These are phyloP conservation scores for Fragosphaeria purpurea DNA, from an alignment of 2,329 filamentous ascomycete genomes.

Conservation along the genomic window DNA sequence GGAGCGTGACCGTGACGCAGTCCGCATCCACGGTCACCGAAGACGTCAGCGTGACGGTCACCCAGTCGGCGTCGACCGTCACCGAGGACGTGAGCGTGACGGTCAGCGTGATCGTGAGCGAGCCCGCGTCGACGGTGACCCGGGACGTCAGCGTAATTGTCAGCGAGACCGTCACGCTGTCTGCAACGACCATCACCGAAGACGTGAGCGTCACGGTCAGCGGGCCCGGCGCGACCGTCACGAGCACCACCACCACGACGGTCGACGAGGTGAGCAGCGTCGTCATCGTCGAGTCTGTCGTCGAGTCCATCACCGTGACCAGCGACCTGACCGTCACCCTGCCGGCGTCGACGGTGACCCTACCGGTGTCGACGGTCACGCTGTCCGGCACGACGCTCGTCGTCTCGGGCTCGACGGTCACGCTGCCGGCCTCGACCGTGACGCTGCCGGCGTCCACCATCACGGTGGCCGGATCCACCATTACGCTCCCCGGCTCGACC, in stretches of 20 bases:
- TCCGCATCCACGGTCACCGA: slow-evolving; percentile 8
- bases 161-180: slow-evolving; percentile 1
- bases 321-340: slow-evolving; percentile 3
- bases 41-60: slow-evolving; percentile 2
- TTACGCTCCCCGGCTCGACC: slow-evolving; percentile 6
- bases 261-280: slow-evolving; percentile 3
- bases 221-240: not conserved
- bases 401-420: slow-evolving; percentile 9
- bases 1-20: not conserved
- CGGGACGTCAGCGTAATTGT: not conserved
- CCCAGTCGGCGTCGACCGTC: slow-evolving; percentile 1
- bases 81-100: not conserved
- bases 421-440: slow-evolving; percentile 6
- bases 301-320: slow-evolving; percentile 1
- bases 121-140: slow-evolving; percentile 7
- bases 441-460: not conserved
- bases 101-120: not conserved
- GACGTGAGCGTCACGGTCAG: not conserved
- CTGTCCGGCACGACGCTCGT: slow-evolving; percentile 12
- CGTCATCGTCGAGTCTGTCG: not conserved
- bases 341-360: slow-evolving; percentile 6
- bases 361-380: slow-evolving; percentile 8
- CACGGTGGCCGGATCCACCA: slow-evolving; percentile 7
- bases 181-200: not conserved
- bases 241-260: not conserved